A percentile compares a stretch with the other conserved stretches of the same genome.
Conservation (phyloP, 164 flowering plant genomes). For the Houttuynia cordata region DNA sequence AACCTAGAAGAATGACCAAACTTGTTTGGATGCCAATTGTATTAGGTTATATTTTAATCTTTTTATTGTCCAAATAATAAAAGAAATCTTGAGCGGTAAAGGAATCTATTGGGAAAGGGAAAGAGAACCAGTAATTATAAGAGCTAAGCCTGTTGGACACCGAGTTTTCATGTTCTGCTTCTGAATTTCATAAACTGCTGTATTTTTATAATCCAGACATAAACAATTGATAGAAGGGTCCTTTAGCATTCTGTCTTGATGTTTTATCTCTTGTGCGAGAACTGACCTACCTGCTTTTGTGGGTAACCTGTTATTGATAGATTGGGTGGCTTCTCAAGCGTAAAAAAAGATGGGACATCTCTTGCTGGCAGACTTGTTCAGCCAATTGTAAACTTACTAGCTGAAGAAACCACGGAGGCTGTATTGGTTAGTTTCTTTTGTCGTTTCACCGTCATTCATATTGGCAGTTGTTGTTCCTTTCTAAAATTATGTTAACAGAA, state of each 20-base stretch:
- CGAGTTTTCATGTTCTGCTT: neutral
- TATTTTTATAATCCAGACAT: neutral
- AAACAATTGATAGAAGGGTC: neutral
- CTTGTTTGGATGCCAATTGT: too few relatives aligned
- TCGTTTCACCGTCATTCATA: neutral
- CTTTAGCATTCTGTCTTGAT: neutral
- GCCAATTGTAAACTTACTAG: constrained; percentile 48
- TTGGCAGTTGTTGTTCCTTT: neutral
- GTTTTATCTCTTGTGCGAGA: neutral
- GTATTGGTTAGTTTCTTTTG: constrained; percentile 37
- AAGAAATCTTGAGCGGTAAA: too few relatives aligned
- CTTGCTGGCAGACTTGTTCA: constrained; percentile 52
- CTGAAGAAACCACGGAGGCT: constrained; percentile 53
- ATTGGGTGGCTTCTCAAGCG: constrained; percentile 47
- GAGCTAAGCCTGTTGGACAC: neutral
- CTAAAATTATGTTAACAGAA: neutral
- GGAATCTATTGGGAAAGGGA: too few relatives aligned
- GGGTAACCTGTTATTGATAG: constrained; percentile 17
- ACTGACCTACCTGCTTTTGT: neutral
- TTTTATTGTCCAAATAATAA: too few relatives aligned
- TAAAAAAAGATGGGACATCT: constrained; percentile 54
- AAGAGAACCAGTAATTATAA: too few relatives aligned
- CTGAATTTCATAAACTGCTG: neutral
- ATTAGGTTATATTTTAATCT: too few relatives aligned
- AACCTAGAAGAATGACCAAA: too few relatives aligned